Base-by-base conservation (phyloP, 768 basidiomycete species). In the Mycena venus region DNA sequence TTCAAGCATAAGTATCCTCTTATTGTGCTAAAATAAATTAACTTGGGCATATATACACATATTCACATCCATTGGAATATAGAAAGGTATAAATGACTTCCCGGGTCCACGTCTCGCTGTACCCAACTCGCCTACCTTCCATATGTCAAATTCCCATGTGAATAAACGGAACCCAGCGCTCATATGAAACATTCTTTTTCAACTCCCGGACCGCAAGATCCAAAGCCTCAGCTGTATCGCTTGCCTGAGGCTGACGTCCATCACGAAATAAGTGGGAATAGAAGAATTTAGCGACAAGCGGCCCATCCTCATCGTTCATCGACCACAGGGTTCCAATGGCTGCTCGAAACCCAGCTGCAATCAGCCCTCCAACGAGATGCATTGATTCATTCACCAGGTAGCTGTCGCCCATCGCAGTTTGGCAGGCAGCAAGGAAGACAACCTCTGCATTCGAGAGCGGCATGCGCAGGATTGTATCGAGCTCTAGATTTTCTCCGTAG, bases 261-360 rank as follows among this genome's bases (percentile, higher is more conserved):
- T 75, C 51, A 17, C 68, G 25, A 25, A 80, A 73, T 23, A 83
- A 51, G 59, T 73, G 63, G 5, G 58, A 19, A 72, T 88, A 88
- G 29, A 86, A 81, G 5, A 75, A 71, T 44, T 76, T 74, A 6
- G 84, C 80, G 40, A 87, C 74, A 3, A 44, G 17, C 8, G 85
- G 84, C 9, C 81, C 88, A 69, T 85, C 80, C 0, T 71, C 65
- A 68, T 88, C 88, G 10, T 73, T 71, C 53, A 87, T 85, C 10
- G 81, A 82, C 87, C 87, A 87, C 85, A 88, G 80, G 15, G 87
- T 88, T 7, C 79, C 87, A n/a, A 88, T 78, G 6, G 84, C 85
- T 9, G 76, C 78, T 19, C 75, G 73, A 69, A 80, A 84, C 8
- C 83, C 83, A 42, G 82, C 79, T 36, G 78, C 82, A 62, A 85